Conservation (phyloP, 2,329 filamentous ascomycete genomes). For the Alternaria atra region DNA sequence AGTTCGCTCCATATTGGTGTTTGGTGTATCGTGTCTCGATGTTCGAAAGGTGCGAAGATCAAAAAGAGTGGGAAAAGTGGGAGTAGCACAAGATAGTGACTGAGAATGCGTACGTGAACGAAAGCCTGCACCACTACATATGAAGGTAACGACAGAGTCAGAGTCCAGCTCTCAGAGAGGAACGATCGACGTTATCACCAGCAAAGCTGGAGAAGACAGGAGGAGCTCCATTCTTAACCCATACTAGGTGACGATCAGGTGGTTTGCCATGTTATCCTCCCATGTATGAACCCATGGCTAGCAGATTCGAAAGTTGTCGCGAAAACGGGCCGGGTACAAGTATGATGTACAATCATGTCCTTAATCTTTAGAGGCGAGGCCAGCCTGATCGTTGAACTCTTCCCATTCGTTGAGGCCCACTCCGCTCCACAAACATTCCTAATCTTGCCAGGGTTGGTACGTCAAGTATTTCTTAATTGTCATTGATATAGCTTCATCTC, state of each 20-base stretch:
- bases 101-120: not conserved
- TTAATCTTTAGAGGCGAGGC: constrained; percentile 9
- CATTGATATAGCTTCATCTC: constrained; percentile 5
- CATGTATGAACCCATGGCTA: constrained; percentile 12
- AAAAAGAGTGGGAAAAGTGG: not conserved
- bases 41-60: not conserved
- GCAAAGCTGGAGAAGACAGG: constrained; percentile 9
- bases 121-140: constrained; percentile 11
- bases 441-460: not conserved
- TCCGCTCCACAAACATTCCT: constrained; percentile 7
- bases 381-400: not conserved
- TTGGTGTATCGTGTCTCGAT: not conserved
- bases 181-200: constrained; percentile 3
- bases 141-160: constrained; percentile 7
- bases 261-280: not conserved
- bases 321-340: constrained; percentile 2
- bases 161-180: constrained; percentile 14
- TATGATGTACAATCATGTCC: constrained; percentile 5
- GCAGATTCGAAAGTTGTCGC: constrained; percentile 14
- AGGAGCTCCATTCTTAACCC: constrained; percentile 8
- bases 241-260: not conserved
- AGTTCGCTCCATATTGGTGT: constrained; percentile 25
- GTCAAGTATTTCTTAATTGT: not conserved
- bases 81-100: not conserved
- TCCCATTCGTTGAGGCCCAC: not conserved